phyloP scores from a whole-genome alignment of 306 rosid species.

The Cicer pinnatifidum region DNA sequence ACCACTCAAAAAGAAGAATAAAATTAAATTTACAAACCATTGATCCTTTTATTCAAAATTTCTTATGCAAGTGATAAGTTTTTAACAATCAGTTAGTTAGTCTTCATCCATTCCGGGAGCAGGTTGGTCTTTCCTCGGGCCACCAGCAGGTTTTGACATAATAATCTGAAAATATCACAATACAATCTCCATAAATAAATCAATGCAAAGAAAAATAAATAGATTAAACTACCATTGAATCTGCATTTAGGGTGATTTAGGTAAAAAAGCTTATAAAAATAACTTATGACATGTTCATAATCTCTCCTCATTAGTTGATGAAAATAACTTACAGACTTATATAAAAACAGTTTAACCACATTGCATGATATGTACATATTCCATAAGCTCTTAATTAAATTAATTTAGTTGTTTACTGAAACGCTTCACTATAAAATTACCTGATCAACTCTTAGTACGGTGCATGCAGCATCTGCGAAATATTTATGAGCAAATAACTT shows the following conservation, averaged over 20 bases:
- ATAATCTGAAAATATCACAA: conserved; percentile 64
- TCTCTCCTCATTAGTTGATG: background rate
- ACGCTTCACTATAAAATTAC: conserved; percentile 43
- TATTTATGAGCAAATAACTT: conserved; percentile 89
- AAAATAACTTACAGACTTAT: no score
- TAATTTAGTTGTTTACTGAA: no score
- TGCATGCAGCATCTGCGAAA: conserved; percentile 95
- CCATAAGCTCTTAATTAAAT: no score
- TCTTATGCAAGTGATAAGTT: background rate
- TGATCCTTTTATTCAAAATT: conserved; percentile 45
- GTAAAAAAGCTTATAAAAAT: background rate
- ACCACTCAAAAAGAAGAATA: background rate
- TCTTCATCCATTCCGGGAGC: conserved; percentile 85
- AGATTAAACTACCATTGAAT: background rate
- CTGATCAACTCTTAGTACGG: conserved; percentile 96
- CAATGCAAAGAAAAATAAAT: background rate
- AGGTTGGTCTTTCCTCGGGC: conserved; percentile 81
- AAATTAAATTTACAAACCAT: conserved; percentile 44
- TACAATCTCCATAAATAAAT: background rate
- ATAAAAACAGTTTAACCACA: no score
- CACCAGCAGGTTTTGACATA: conserved; percentile 96
- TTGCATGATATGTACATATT: no score
- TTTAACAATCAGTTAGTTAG: background rate
- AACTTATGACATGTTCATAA: background rate
- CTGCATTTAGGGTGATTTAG: background rate